Conservation (phyloP, 2,329 filamentous ascomycete genomes). For the Bisporella sp. region DNA sequence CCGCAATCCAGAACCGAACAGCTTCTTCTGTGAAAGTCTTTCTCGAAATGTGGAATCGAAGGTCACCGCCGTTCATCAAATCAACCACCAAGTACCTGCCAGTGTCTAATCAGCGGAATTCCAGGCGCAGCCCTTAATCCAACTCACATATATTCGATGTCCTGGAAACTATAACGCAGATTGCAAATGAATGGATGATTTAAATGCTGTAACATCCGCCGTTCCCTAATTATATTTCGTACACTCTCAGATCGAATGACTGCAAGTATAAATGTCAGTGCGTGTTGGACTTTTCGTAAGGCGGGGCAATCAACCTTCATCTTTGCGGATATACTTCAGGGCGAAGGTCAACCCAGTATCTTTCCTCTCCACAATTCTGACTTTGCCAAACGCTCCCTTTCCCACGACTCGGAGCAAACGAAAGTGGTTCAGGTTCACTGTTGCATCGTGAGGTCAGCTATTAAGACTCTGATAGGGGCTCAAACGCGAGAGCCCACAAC, state of each 20-base stretch:
- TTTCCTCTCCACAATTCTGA: conserved; percentile 96
- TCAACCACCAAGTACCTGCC: conserved; percentile 84
- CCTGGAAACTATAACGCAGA: conserved; percentile 96
- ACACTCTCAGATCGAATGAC: conserved; percentile 97
- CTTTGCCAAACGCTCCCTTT: conserved; percentile 97
- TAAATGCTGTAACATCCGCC: conserved; percentile 95
- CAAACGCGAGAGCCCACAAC: too few relatives aligned
- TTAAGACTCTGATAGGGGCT: too few relatives aligned
- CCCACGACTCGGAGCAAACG: conserved; percentile 90
- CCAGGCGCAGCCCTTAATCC: neutral
- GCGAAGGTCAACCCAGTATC: conserved; percentile 92
- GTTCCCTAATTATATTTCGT: conserved; percentile 94
- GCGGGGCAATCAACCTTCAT: conserved; percentile 65
- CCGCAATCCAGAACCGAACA: conserved; percentile 93
- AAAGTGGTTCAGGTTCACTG: conserved; percentile 97
- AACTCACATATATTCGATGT: conserved; percentile 93
- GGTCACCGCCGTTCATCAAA: conserved; percentile 93
- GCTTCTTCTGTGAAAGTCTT: conserved; percentile 98
- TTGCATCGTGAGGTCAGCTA: neutral
- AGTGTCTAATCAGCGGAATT: conserved; percentile 3
- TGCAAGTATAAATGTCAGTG: conserved; percentile 32
- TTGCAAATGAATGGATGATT: conserved; percentile 99
- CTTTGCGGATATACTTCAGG: conserved; percentile 96
- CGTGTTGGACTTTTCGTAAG: conserved; percentile 5
- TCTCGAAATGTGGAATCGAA: conserved; percentile 94